Base-by-base conservation (phyloP, 1,139 yeast species). In the Hemisphaericaspora xylanilytica region DNA sequence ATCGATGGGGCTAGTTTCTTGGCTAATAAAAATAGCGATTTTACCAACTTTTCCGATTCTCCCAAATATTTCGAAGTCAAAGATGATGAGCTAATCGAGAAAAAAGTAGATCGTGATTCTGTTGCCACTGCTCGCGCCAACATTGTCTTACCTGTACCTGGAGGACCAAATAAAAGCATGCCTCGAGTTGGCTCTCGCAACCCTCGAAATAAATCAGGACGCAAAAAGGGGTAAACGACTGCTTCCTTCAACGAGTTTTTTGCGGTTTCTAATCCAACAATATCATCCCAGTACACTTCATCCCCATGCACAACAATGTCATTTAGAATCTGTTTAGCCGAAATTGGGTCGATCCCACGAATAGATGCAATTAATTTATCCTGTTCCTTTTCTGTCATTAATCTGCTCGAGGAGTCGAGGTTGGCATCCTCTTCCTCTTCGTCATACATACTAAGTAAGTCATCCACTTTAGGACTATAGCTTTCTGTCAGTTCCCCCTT, bases 141-240 rank as follows among this genome's bases (percentile, higher is more conserved):
- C 97, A 92, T 92, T 0, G 98, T 92, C 53, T 92, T 92, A 46
- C 98, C 98, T 0, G 98, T 92, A 14, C 98, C 98, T 0, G 98
- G 98, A 1, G 98, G 98, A 0, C 98, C 98, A 67, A 92, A 92
- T 25, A 92, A 65, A 20, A 92, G 67, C 96, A 92, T 90, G 7
- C 98, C 98, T 48, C 96, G 69, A 0, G 96, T 95, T 1, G 98
- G 98, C 59, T 92, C 97, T 49, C 98, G 72, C 42, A 92, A 67
- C 0, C 98, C 98, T 36, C 81, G 77, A 55, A 92, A 92, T 45
- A 92, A 67, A 61, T 92, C 98, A 0, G 98, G 98, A 36, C 97
- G 73, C 48, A 92, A 67, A 58, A 92, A 90, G 24, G 98, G 98
- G 59, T 92, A 90, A 13, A 92, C 97, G 5, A 92, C 98, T 0